Evolutionary conservation across 208 protist species (phyloP), one percentile per base, ranked within the genome.

Genomic region (Leishmania tarentolae): DNA sequence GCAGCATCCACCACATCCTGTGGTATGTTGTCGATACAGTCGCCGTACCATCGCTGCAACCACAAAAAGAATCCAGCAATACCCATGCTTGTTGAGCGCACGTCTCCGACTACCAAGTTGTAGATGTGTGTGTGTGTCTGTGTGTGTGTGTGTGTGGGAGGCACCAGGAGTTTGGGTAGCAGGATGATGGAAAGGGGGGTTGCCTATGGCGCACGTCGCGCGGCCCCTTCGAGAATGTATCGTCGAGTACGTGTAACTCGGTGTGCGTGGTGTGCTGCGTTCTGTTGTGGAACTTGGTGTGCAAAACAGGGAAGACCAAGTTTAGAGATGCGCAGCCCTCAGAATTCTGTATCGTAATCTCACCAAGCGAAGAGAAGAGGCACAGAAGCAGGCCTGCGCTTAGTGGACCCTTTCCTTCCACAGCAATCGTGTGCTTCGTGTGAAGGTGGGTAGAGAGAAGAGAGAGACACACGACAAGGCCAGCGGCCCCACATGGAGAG

Each of bases 51-150:
- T 35, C 90, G 88, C 90, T 96, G 90, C 65, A 98, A 87, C 93
- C 95, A 98, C 81, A 97, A 66, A 78, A 94, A 98, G 61, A 98
- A 98, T 40, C 95, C 95, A 2, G 95, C 95, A 83, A 98, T 97
- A 66, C 95, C 95, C 95, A 98, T 98, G 50, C 15, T 42, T 76
- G 50, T 35, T 57, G 50, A 56, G 17, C 44, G 28, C 52, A 1
- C 72, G 21, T 15, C 17, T n/a, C n/a, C 9, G 72, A 17, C 50
- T 61, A 52, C 37, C 52, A 24, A 42, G 21, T 24, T n/a, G 31
- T 21, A 3, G 57, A 3, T 63, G 31, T 21, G 70, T 50, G 3
- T 40, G 44, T 52, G 42, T 74, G 69, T 37, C 44, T 17, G 46
- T 56, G 69, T 47, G n/a, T 31, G 21, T 53, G 46, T 56, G 69